Percentiles rank a stretch among this genome's conserved stretches.
phyloP scores from a whole-genome alignment of 1,284 basidiomycete species.

The Inonotus obliquus region DNA sequence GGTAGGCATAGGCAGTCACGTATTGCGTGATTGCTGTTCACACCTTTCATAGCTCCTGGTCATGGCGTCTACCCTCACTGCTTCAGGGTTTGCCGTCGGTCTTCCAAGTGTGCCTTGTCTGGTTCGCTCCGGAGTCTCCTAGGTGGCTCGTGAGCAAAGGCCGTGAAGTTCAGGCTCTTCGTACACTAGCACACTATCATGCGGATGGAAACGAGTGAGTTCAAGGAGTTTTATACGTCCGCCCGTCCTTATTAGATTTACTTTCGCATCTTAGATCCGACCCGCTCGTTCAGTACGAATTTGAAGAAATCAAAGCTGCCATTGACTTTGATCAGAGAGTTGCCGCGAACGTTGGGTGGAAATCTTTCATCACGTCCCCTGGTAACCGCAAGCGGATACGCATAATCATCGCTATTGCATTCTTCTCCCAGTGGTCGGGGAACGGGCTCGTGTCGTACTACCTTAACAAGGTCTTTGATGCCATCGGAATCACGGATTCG shows the following conservation, averaged over 20 bases:
- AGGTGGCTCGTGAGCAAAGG: constrained; percentile 56
- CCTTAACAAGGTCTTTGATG: constrained; percentile 34
- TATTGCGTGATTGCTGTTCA: constrained; percentile 20
- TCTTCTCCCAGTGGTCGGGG: constrained; percentile 65
- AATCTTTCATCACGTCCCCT: constrained; percentile 42
- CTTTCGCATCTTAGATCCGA: constrained; percentile 34
- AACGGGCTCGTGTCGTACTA: constrained; percentile 48
- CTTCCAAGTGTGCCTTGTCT: constrained; percentile 48
- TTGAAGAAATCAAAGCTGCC: constrained; percentile 56
- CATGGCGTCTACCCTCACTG: constrained; percentile 58
- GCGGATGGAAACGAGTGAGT: constrained; percentile 46
- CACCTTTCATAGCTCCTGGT: constrained; percentile 56
- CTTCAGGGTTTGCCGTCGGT: constrained; percentile 57
- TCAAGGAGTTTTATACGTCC: constrained; percentile 27
- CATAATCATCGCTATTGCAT: constrained; percentile 52
- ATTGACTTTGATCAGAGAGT: constrained; percentile 44
- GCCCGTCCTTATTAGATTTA: not conserved
- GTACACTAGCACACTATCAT: constrained; percentile 50
- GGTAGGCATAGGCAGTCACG: not conserved
- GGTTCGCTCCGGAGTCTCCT: constrained; percentile 56
- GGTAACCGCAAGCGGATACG: constrained; percentile 53
- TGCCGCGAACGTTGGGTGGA: constrained; percentile 42
- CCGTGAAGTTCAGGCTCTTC: constrained; percentile 42
- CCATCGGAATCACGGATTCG: constrained; percentile 44
- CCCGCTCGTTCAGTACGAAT: constrained; percentile 56